These are phyloP conservation scores for Monosporascus sp. DNA, from an alignment of 2,329 filamentous ascomycete genomes.

Conservation along the genomic window DNA sequence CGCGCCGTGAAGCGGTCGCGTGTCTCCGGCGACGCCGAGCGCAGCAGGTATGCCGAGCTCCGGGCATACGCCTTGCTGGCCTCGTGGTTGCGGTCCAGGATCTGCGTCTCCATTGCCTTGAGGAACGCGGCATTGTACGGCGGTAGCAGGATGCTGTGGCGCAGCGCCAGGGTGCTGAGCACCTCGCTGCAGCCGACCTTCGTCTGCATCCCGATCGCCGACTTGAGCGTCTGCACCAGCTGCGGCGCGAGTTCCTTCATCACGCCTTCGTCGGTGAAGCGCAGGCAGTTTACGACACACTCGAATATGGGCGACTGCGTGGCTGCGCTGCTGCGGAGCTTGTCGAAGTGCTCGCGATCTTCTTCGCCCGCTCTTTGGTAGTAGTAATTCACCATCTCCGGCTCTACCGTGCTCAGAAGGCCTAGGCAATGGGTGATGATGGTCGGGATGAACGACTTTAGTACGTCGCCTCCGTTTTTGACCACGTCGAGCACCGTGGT, in stretches of 20 bases:
- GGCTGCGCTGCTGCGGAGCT: slow-evolving; percentile 73
- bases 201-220: slow-evolving; percentile 82
- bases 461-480: slow-evolving; percentile 75
- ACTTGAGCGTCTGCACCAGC: slow-evolving; percentile 75
- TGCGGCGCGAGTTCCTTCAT: slow-evolving; percentile 68
- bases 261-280: slow-evolving; percentile 71
- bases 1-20: slow-evolving; percentile 46
- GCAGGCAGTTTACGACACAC: slow-evolving; percentile 82
- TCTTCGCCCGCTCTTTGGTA: slow-evolving; percentile 86
- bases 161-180: slow-evolving; percentile 76
- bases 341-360: slow-evolving; percentile 85
- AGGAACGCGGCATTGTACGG: slow-evolving; percentile 73
- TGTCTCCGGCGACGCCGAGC: slow-evolving; percentile 44
- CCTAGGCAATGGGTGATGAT: slow-evolving; percentile 78
- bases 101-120: slow-evolving; percentile 70
- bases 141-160: slow-evolving; percentile 68
- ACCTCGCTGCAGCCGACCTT: slow-evolving; percentile 89
- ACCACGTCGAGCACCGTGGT: slow-evolving; percentile 80
- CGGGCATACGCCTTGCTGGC: slow-evolving; percentile 85
- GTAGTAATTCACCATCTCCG: slow-evolving; percentile 83
- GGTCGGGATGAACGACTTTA: slow-evolving; percentile 75
- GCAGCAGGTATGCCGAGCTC: slow-evolving; percentile 78
- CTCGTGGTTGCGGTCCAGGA: slow-evolving; percentile 89
- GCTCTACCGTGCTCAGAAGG: slow-evolving; percentile 81
- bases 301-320: slow-evolving; percentile 86